Conservation (phyloP, 164 flowering plant species). For the Brasenia schreberi region DNA sequence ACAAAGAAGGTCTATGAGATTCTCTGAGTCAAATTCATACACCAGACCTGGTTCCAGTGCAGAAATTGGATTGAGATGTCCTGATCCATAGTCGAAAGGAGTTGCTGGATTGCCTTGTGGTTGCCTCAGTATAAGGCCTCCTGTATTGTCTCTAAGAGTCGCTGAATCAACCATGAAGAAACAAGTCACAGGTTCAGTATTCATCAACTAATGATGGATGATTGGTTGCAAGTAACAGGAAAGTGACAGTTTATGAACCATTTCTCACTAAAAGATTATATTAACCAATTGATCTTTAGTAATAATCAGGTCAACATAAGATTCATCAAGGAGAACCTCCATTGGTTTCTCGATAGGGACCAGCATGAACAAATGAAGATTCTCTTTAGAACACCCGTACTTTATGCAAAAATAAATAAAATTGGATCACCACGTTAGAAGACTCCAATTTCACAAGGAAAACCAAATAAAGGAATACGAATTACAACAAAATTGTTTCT, state of each 20-base stretch:
- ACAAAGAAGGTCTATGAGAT: slow-evolving; percentile 34
- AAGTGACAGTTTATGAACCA: background rate
- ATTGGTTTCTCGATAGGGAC: too few relatives aligned
- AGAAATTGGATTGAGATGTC: slow-evolving; percentile 35
- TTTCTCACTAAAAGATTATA: too few relatives aligned
- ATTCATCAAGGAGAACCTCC: too few relatives aligned
- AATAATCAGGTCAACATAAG: too few relatives aligned
- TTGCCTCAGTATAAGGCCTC: slow-evolving; percentile 15
- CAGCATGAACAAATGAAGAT: too few relatives aligned
- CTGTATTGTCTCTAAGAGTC: slow-evolving; percentile 18
- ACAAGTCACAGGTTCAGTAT: background rate
- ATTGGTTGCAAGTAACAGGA: background rate
- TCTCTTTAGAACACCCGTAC: too few relatives aligned
- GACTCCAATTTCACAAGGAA: too few relatives aligned
- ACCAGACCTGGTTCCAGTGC: slow-evolving; percentile 44
- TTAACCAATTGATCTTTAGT: too few relatives aligned
- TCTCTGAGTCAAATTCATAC: slow-evolving; percentile 27
- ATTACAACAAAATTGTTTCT: too few relatives aligned
- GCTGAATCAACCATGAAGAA: slow-evolving; percentile 10
- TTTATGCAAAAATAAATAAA: too few relatives aligned
- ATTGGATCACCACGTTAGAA: too few relatives aligned
- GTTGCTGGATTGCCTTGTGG: slow-evolving; percentile 26
- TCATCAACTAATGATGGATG: background rate
- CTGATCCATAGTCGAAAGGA: slow-evolving; percentile 44
- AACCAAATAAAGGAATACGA: too few relatives aligned